Conservation (phyloP, 345 rosid genomes). For the Jatropha curcas region DNA sequence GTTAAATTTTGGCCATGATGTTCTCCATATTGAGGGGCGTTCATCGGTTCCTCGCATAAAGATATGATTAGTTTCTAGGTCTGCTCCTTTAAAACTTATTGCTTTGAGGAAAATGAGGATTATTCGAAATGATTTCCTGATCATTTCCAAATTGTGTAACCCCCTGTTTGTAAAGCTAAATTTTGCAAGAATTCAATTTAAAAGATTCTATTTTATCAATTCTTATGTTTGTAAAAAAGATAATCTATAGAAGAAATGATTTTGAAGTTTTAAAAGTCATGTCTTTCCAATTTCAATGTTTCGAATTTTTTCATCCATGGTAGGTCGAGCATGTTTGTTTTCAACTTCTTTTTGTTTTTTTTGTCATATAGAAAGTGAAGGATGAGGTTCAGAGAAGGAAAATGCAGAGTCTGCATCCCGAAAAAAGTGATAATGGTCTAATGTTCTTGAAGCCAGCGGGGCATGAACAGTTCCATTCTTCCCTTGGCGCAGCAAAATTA, state of each 20-base stretch:
- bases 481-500: conserved; percentile 40
- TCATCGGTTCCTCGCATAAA: neutral
- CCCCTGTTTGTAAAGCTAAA: no score
- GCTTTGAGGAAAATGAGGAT: neutral
- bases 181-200: no score
- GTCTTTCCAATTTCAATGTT: neutral
- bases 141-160: no score
- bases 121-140: no score
- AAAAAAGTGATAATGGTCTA: conserved; percentile 30
- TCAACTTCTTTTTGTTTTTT: neutral
- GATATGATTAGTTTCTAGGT: neutral
- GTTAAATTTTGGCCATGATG: neutral
- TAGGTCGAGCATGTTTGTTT: neutral
- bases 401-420: conserved; percentile 28
- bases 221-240: no score
- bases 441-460: conserved; percentile 44
- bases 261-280: no score
- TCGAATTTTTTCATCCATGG: neutral
- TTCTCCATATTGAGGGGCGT: neutral
- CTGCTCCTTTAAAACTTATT: neutral
- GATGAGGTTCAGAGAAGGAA: conserved; percentile 72
- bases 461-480: conserved; percentile 60
- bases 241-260: no score
- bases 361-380: conserved; percentile 57
- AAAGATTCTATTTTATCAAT: no score